Conservation (phyloP, 129 eudicot genomes). For the Lonicera japonica region DNA sequence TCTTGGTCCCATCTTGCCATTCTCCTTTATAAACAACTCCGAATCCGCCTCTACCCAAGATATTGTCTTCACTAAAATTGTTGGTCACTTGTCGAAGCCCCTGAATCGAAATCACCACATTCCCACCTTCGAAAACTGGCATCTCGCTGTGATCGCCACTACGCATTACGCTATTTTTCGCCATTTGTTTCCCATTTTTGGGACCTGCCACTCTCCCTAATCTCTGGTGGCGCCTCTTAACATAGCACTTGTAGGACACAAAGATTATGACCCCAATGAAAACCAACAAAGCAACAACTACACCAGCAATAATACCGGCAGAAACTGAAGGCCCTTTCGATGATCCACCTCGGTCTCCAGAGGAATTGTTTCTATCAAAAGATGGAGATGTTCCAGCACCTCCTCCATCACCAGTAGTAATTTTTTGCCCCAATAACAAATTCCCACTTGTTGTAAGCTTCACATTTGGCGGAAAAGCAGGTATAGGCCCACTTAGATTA, state of each 20-base stretch:
- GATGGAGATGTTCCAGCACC: conserved; percentile 5
- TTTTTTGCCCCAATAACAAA: conserved; percentile 23
- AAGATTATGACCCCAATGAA: conserved; percentile 16
- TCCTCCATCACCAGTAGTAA: conserved; percentile 15
- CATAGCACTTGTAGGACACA: conserved; percentile 49
- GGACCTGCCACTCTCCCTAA: conserved; percentile 53
- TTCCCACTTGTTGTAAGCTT: conserved; percentile 31
- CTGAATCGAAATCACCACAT: conserved; percentile 54
- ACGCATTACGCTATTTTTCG: conserved; percentile 26
- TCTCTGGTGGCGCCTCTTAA: conserved; percentile 39
- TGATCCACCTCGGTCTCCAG: no score
- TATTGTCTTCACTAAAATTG: no score
- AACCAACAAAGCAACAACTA: no score
- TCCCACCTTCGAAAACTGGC: conserved; percentile 64
- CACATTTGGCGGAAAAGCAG: conserved; percentile 22
- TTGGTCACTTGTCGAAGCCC: conserved; percentile 35
- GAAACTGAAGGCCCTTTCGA: no score
- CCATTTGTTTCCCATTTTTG: conserved; percentile 40
- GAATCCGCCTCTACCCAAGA: no score
- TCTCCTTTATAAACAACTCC: no score
- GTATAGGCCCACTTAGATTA: conserved; percentile 41
- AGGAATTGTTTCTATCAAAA: no score
- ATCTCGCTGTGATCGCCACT: conserved; percentile 61
- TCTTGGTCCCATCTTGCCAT: no score
- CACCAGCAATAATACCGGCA: no score